Evolutionary conservation across 441 rosid species (phyloP), one percentile per base, ranked within the genome.

Genomic region (Erysimum cheiri): DNA sequence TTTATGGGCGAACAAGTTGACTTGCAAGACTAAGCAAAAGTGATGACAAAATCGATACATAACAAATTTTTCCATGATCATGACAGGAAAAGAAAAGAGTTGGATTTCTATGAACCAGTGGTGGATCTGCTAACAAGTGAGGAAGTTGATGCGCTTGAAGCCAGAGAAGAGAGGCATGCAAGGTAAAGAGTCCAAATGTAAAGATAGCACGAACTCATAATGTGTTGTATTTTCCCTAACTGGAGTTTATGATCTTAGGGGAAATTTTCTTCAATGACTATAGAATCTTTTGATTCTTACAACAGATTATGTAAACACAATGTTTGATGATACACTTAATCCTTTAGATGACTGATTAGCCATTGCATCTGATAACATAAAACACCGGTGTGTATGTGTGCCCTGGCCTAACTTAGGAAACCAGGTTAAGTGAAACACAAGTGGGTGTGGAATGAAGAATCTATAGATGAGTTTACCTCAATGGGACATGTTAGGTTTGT

Each of bases 31-130:
- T 5, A 33, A 35, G 29, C 35, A 52, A 52, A 60, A 44, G 64
- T 48, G 54, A 28, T 39, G 43, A 52, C 8, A 60, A 44, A 37
- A 12, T 60, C 7, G 40, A 8, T 50, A n/a, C 12, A 33, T 60
- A 55, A 61, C 46, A 29, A 41, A 61, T 9, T 15, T 10, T 28
- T 28, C 32, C 15, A 37, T 50, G 56, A 50, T 44, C 37, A 50
- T 74, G 41, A 68, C 85, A 94, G 97, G 87, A 93, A 91, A 80
- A 80, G 96, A 74, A 93, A 93, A 79, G 98, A 93, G 53, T 89
- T 96, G 91, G 95, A 91, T 52, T 67, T 82, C 43, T 89, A 84
- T 59, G 96, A 86, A 57, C 98, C 98, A 19, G 65, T 81, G 56
- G 89, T 91, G 15, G 92, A 94, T 70, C 74, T 88, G 55, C 78